These are phyloP conservation scores for Ganoderma resinaceum DNA, from an alignment of 1,284 basidiomycete species.

Conservation along the genomic window DNA sequence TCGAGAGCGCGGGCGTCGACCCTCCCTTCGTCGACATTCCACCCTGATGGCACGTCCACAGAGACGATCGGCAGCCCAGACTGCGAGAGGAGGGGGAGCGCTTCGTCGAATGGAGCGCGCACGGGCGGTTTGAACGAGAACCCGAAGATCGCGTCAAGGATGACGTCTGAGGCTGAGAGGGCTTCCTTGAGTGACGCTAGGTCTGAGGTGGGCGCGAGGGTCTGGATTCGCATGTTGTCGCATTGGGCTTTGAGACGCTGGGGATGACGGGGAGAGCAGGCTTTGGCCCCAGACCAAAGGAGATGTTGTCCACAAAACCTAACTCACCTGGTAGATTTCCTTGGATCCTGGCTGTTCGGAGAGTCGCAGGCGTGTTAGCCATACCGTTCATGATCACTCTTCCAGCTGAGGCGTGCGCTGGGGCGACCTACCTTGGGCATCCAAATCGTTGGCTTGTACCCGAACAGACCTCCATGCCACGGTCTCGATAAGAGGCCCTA, in stretches of 20 bases:
- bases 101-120: conserved; percentile 85
- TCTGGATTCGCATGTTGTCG: conserved; percentile 83
- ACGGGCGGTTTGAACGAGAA: conserved; percentile 95
- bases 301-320: too few species aligned
- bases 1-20: conserved; percentile 60
- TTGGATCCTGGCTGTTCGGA: conserved; percentile 79
- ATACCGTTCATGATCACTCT: too few species aligned
- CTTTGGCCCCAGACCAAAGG: neutral
- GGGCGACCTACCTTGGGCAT: conserved; percentile 81
- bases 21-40: conserved; percentile 89
- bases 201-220: conserved; percentile 62
- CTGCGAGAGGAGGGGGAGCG: conserved; percentile 71
- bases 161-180: conserved; percentile 76
- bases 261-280: conserved; percentile 35
- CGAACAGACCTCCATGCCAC: conserved; percentile 76
- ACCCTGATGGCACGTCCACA: conserved; percentile 96
- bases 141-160: conserved; percentile 96
- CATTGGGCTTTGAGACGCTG: conserved; percentile 86
- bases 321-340: conserved; percentile 81
- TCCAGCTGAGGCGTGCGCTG: too few species aligned
- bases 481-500: neutral
- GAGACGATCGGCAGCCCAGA: conserved; percentile 83
- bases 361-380: neutral
- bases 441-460: conserved; percentile 86
- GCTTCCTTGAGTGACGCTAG: conserved; percentile 56